Evolutionary conservation across 208 protist species (phyloP), one percentile per base, ranked within the genome.

Genomic region (Herpetomonas samuelpessoai): DNA sequence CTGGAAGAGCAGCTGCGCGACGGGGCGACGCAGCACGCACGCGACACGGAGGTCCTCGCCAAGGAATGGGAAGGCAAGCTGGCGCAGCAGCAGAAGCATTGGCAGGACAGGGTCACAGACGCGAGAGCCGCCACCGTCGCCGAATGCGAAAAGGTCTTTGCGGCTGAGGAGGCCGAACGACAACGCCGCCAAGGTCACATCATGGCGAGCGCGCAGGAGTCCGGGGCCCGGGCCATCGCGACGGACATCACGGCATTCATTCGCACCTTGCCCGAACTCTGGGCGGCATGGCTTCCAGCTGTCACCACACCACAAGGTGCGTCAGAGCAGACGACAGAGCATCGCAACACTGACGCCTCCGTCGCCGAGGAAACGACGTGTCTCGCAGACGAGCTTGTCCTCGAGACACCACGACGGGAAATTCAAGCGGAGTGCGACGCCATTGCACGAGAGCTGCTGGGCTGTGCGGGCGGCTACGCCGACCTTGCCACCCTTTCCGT

Each of bases 401-500:
- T 41, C 14, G 51, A 19, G 14, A n/a, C 41, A 4, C 14, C 58
- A 39, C 46, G 54, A 24, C 39, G 55, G 45, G 45, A 59, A 21
- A 46, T 85, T n/a, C 70, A 68, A 22, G 66, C 41, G 1, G 80
- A 79, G 28, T 89, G 82, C 59, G 82, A 89, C 64, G 63, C 54
- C 25, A 83, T 89, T 51, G 47, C 66, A 2, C 77, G 68, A 14
- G 62, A 59, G 12, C 55, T 83, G 46, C 69, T 89, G 6, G 78
- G 78, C 14, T 24, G 85, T 16, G 48, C 73, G 2, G 78, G 78
- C 12, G 82, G 82, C 16, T 89, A 74, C 71, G 57, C 61, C 2
- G 68, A 74, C 12, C 56, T 89, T 2, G 39, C 14, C 25, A 57
- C 27, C 38, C 26, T 31, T 27, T 45, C 9, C 29, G 19, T 7